Percentiles rank a stretch among this genome's conserved stretches.
Conservation (phyloP, 2,329 filamentous ascomycete species). For the Aureobasidium sp. region DNA sequence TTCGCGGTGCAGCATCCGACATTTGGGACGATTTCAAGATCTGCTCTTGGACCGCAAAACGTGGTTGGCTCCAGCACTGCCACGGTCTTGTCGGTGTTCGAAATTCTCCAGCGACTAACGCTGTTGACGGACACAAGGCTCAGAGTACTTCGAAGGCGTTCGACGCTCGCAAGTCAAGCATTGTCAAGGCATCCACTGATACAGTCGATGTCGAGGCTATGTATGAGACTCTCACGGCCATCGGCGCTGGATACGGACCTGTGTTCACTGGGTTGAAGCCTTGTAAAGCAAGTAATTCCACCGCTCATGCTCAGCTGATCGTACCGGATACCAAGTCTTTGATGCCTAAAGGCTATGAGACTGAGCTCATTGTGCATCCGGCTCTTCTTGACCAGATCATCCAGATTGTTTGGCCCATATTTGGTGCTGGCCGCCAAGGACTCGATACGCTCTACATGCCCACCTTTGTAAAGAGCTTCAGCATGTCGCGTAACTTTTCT, state of each 20-base stretch:
- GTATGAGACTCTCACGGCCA: slow-evolving; percentile 3
- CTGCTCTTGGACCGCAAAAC: slow-evolving; percentile 3
- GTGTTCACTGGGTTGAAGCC: neutral
- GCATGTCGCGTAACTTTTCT: neutral
- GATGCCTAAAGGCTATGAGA: slow-evolving; percentile 6
- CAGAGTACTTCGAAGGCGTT: neutral
- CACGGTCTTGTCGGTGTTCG: slow-evolving; percentile 5
- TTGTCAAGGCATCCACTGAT: neutral
- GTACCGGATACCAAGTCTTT: neutral
- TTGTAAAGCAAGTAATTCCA: neutral
- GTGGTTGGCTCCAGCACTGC: slow-evolving; percentile 8
- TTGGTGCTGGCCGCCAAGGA: neutral
- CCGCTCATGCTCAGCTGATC: slow-evolving; percentile 3
- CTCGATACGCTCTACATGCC: slow-evolving; percentile 5
- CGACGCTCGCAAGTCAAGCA: neutral
- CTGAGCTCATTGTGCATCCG: neutral
- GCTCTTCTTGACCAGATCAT: slow-evolving; percentile 4
- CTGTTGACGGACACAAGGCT: neutral
- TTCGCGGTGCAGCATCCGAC: slow-evolving; percentile 1
- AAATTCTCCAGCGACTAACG: neutral
- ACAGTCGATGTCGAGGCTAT: neutral
- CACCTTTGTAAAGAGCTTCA: slow-evolving; percentile 8
- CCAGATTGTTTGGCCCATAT: slow-evolving; percentile 7
- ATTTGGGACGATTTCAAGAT: slow-evolving; percentile 8
- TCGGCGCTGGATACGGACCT: neutral